These are phyloP conservation scores for Thraustochytrium sp. DNA, from an alignment of 352 stramenopile species.

Conservation along the genomic window DNA sequence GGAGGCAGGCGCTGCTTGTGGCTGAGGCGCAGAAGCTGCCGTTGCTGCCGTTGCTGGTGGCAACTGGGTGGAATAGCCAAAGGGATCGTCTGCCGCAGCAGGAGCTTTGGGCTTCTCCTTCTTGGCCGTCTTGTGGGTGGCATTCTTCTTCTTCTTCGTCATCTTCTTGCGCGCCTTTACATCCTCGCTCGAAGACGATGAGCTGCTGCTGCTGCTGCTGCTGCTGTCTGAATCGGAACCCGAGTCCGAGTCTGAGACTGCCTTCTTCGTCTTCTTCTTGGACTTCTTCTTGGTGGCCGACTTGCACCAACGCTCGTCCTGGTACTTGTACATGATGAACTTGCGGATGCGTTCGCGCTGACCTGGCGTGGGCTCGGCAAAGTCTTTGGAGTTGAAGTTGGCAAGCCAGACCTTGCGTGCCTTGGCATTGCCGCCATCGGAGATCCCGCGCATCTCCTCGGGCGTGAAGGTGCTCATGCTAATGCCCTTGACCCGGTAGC, in stretches of 20 bases:
- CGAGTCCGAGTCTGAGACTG: neutral
- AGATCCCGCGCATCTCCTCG: conserved; percentile 55
- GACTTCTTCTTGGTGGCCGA: conserved; percentile 39
- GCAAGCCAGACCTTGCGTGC: conserved; percentile 56
- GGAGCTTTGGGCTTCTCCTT: conserved; percentile 5
- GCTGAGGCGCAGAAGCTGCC: neutral
- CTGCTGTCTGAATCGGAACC: neutral
- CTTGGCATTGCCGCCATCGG: conserved; percentile 53
- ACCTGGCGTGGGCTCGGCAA: conserved; percentile 51
- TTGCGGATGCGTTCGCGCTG: conserved; percentile 55
- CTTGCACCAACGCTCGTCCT: conserved; percentile 56
- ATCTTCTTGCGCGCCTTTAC: conserved; percentile 12
- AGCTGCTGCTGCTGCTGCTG: neutral
- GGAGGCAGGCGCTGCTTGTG: neutral
- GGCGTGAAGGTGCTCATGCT: conserved; percentile 60
- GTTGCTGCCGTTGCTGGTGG: neutral
- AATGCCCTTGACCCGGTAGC: conserved; percentile 61
- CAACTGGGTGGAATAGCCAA: neutral
- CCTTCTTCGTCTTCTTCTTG: conserved; percentile 35
- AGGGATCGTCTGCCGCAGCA: neutral
- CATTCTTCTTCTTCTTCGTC: neutral
- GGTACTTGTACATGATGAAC: conserved; percentile 57
- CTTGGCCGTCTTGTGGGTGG: neutral
- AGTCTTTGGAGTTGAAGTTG: conserved; percentile 49
- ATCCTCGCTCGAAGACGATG: neutral